phyloP scores from a whole-genome alignment of 805 yeast genomes.

The Phaffomyces thermotolerans region DNA sequence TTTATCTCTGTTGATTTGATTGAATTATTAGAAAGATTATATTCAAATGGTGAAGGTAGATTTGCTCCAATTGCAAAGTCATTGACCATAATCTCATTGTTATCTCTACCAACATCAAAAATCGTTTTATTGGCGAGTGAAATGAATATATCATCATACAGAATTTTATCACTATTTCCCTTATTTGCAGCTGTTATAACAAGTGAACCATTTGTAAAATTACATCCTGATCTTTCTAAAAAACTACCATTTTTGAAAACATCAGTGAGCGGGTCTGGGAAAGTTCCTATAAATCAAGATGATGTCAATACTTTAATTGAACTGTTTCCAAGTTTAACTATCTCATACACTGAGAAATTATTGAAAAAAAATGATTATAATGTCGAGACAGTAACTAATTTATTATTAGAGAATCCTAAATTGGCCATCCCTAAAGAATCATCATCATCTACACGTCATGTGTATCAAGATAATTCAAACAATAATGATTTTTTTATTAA shows the following conservation, averaged over 20 bases:
- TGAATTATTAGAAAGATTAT: slow-evolving; percentile 49
- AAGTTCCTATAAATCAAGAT: slow-evolving; percentile 19
- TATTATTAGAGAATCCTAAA: slow-evolving; percentile 56
- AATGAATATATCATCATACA: slow-evolving; percentile 37
- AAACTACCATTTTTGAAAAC: slow-evolving; percentile 40
- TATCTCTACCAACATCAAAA: slow-evolving; percentile 17
- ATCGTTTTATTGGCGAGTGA: slow-evolving; percentile 34
- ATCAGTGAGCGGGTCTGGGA: not conserved
- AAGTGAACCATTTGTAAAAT: slow-evolving; percentile 37
- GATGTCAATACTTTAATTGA: slow-evolving; percentile 39
- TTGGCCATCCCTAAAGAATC: slow-evolving; percentile 22
- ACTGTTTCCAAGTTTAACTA: slow-evolving; percentile 58
- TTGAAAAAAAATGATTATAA: slow-evolving; percentile 40
- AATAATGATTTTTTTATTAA: slow-evolving; percentile 12
- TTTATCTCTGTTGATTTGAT: slow-evolving; percentile 55
- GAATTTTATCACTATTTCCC: slow-evolving; percentile 42
- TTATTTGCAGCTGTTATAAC: slow-evolving; percentile 47
- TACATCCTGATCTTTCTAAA: slow-evolving; percentile 46
- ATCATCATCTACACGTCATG: slow-evolving; percentile 10
- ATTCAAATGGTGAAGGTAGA: slow-evolving; percentile 91
- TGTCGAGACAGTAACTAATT: slow-evolving; percentile 51
- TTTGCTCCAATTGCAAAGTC: slow-evolving; percentile 36
- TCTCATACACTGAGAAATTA: slow-evolving; percentile 40
- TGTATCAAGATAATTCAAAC: slow-evolving; percentile 11
- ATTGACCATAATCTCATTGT: slow-evolving; percentile 44